phyloP scores from a whole-genome alignment of 352 stramenopile genomes.

The Globisporangium iwayamae region DNA sequence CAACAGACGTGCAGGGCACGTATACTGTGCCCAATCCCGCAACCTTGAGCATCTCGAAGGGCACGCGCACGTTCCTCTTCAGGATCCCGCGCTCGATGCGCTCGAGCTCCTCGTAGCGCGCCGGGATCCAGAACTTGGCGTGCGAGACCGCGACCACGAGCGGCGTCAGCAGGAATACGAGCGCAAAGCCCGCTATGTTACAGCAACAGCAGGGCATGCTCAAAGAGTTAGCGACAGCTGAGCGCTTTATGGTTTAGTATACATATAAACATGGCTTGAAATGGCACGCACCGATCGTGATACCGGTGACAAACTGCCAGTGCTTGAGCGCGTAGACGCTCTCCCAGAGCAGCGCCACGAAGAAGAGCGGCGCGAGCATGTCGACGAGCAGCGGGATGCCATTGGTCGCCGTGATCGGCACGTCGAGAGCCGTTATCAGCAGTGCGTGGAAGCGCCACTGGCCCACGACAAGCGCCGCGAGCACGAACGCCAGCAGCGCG shows the following conservation, averaged over 20 bases:
- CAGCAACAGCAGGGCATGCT: too few relatives aligned
- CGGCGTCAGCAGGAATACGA: constrained; percentile 32
- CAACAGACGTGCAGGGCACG: constrained; percentile 36
- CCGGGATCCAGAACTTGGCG: constrained; percentile 42
- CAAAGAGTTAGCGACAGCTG: background rate
- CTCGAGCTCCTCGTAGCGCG: constrained; percentile 43
- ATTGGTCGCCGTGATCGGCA: constrained; percentile 18
- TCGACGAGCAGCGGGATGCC: constrained; percentile 25
- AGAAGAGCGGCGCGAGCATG: constrained; percentile 22
- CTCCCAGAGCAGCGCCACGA: constrained; percentile 27
- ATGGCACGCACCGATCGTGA: constrained; percentile 28
- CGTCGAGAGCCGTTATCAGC: constrained; percentile 33
- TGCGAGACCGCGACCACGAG: constrained; percentile 32
- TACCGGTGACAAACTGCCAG: constrained; percentile 25
- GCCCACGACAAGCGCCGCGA: constrained; percentile 35
- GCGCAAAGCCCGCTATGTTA: constrained; percentile 21
- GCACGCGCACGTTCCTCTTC: constrained; percentile 29
- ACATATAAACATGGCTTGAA: too few relatives aligned
- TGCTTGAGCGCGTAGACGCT: constrained; percentile 27
- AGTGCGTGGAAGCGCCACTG: constrained; percentile 45
- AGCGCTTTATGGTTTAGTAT: background rate
- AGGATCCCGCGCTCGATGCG: constrained; percentile 47
- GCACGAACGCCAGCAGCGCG: constrained; percentile 15
- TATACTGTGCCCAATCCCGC: constrained; percentile 58
- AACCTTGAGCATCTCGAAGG: constrained; percentile 50